Conservation (phyloP, 805 yeast genomes). For the Schizosaccharomyces cryophilus region DNA sequence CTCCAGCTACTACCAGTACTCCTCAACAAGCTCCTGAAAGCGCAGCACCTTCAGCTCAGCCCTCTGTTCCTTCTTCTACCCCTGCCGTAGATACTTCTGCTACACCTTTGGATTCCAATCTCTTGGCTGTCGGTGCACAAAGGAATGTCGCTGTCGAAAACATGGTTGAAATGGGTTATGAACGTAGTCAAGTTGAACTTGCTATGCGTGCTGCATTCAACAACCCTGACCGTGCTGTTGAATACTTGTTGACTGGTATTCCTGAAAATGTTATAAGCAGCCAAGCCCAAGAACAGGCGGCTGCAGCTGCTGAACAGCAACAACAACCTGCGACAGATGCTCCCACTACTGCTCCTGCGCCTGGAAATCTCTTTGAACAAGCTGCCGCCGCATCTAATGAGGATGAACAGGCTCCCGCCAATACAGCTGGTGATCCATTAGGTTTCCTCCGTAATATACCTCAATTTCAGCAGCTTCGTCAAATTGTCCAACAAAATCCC, state of each 20-base stretch:
- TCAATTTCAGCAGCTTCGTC: slow-evolving; percentile 37
- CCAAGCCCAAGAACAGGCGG: slow-evolving; percentile 10
- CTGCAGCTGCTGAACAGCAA: slow-evolving; percentile 10
- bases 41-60: slow-evolving; percentile 8
- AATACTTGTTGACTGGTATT: slow-evolving; percentile 70
- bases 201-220: slow-evolving; percentile 90
- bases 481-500: slow-evolving; percentile 63
- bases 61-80: slow-evolving; percentile 5
- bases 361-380: slow-evolving; percentile 17
- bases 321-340: slow-evolving; percentile 9
- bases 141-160: slow-evolving; percentile 56
- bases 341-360: slow-evolving; percentile 9
- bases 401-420: slow-evolving; percentile 24
- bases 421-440: slow-evolving; percentile 22
- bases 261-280: slow-evolving; percentile 34
- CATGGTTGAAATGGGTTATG: slow-evolving; percentile 92
- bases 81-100: slow-evolving; percentile 5
- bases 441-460: slow-evolving; percentile 18
- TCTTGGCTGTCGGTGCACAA: slow-evolving; percentile 41
- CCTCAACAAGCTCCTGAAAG: slow-evolving; percentile 6
- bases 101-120: slow-evolving; percentile 15
- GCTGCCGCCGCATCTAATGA: slow-evolving; percentile 19
- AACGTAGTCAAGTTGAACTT: slow-evolving; percentile 59
- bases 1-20: slow-evolving; percentile 6
- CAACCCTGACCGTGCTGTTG: slow-evolving; percentile 95